These are phyloP conservation scores for Paraphaeosphaeria sporulosa DNA, from an alignment of 2,329 filamentous ascomycete genomes.

Conservation along the genomic window DNA sequence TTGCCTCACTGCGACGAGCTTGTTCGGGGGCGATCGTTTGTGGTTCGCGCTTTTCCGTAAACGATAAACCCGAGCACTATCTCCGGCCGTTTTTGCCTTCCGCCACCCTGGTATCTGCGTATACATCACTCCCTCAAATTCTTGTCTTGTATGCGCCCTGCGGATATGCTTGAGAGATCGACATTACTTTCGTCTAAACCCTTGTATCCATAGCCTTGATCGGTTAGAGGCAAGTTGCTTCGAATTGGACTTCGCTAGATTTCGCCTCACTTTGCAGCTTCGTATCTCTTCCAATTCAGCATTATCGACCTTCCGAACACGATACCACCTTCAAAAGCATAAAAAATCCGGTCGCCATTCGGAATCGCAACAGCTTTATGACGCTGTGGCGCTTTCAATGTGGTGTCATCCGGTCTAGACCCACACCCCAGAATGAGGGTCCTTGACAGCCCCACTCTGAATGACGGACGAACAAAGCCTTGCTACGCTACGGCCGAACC, in stretches of 20 bases:
- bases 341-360: background rate
- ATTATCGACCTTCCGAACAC: no score
- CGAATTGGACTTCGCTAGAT: no score
- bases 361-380: background rate
- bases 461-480: background rate
- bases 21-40: background rate
- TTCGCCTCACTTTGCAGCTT: background rate
- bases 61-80: background rate
- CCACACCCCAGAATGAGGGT: slow-evolving; percentile 2
- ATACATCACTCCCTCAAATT: background rate
- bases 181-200: no score
- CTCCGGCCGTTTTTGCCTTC: slow-evolving; percentile 1
- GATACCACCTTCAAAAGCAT: background rate
- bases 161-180: background rate
- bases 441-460: background rate
- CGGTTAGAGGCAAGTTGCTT: no score
- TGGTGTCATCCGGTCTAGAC: background rate
- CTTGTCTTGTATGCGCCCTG: background rate
- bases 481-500: background rate
- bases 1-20: slow-evolving; percentile 2
- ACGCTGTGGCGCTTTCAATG: background rate
- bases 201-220: no score
- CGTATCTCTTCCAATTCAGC: background rate
- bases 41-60: slow-evolving; percentile 3
- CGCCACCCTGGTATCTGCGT: background rate